Evolutionary conservation across 768 basidiomycete genomes (phyloP).

Genomic region (Gymnopilus dilepis): DNA sequence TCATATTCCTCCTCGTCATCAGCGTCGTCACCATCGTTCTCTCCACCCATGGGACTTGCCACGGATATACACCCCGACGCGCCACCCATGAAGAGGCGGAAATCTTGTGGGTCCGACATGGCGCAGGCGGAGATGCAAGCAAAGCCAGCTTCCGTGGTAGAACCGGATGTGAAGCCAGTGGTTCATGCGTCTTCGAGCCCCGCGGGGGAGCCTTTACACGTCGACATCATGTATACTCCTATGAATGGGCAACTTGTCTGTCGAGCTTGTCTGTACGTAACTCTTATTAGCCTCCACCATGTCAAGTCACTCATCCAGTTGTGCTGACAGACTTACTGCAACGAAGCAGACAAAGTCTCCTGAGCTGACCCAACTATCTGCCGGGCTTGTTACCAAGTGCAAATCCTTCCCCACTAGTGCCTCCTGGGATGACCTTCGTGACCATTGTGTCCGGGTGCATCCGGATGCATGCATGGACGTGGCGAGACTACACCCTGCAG

Average conservation of each 20-base stretch:
- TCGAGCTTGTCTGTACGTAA: constrained; percentile 43
- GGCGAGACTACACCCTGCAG: constrained; percentile 36
- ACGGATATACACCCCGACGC: neutral
- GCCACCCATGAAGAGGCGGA: constrained; percentile 19
- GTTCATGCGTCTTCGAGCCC: constrained; percentile 9
- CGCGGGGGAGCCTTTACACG: constrained; percentile 33
- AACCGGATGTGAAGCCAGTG: neutral
- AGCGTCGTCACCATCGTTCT: neutral
- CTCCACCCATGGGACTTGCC: neutral
- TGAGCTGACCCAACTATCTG: neutral
- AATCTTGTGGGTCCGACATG: constrained; percentile 14
- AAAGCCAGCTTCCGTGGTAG: neutral
- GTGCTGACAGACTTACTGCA: constrained; percentile 9
- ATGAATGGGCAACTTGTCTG: constrained; percentile 38
- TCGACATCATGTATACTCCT: constrained; percentile 45
- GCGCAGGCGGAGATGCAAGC: neutral
- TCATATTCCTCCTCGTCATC: neutral
- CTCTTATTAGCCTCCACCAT: neutral
- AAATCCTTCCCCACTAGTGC: constrained; percentile 34
- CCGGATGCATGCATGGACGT: constrained; percentile 42
- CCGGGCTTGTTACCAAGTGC: constrained; percentile 15
- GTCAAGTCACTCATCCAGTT: neutral
- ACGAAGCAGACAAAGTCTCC: constrained; percentile 15
- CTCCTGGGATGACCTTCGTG: constrained; percentile 41
- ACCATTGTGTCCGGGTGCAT: constrained; percentile 39